Evolutionary conservation across 2,329 filamentous ascomycete species (phyloP).

Genomic region (Penicillium capsulatum): DNA sequence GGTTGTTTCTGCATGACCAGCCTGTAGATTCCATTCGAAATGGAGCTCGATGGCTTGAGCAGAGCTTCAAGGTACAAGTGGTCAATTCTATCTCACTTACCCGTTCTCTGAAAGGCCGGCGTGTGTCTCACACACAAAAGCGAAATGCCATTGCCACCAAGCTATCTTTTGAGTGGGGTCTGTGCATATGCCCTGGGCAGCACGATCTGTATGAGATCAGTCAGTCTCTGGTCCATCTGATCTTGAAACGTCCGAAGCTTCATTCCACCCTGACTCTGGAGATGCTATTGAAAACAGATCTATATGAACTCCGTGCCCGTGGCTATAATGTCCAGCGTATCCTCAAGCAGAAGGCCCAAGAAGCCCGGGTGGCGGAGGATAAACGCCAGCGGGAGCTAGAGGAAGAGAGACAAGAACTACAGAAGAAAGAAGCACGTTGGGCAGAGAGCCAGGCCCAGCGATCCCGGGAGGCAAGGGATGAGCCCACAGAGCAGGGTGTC

Average conservation of each 20-base stretch:
- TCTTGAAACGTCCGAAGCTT: conserved; percentile 78
- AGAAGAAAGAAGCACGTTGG: conserved; percentile 54
- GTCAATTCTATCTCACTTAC: conserved; percentile 75
- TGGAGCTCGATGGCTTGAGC: conserved; percentile 85
- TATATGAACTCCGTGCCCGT: conserved; percentile 75
- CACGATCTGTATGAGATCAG: conserved; percentile 91
- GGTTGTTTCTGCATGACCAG: conserved; percentile 85
- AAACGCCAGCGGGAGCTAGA: conserved; percentile 69
- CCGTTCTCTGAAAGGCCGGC: conserved; percentile 67
- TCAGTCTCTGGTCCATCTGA: conserved; percentile 73
- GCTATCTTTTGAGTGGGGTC: conserved; percentile 53
- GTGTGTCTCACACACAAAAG: conserved; percentile 67
- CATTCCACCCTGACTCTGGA: conserved; percentile 88
- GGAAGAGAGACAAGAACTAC: conserved; percentile 65
- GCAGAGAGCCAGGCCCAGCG: conserved; percentile 41
- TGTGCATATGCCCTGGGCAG: conserved; percentile 71
- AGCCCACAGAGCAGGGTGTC: conserved; percentile 36
- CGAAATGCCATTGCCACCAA: conserved; percentile 68
- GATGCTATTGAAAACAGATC: conserved; percentile 78
- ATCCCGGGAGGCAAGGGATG: conserved; percentile 22
- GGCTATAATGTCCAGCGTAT: conserved; percentile 98
- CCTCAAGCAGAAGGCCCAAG: conserved; percentile 77
- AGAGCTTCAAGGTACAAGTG: conserved; percentile 71
- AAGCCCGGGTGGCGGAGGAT: conserved; percentile 81
- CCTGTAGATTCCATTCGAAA: conserved; percentile 74